A percentile compares a stretch with the other conserved stretches of the same genome.
phyloP scores from a whole-genome alignment of 345 rosid species.

The Aquilaria yunnanensis region DNA sequence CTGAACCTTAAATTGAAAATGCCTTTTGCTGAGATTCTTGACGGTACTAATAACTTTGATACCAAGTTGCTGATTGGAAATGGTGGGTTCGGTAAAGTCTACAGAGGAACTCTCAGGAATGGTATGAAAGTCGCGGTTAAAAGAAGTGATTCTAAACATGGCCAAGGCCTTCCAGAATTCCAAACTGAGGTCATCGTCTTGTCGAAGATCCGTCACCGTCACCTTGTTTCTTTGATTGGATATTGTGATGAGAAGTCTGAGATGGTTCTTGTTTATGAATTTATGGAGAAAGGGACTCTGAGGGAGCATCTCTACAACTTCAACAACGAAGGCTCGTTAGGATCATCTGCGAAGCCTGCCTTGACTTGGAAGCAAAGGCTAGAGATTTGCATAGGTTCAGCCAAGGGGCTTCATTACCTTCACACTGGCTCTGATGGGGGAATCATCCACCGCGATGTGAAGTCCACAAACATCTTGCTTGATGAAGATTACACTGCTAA shows the following conservation, averaged over 20 bases:
- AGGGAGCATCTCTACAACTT: constrained; percentile 35
- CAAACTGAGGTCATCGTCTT: constrained; percentile 46
- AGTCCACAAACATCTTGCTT: constrained; percentile 46
- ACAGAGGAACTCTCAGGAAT: constrained; percentile 25
- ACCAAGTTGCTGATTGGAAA: constrained; percentile 23
- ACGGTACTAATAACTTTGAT: constrained; percentile 33
- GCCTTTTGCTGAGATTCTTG: constrained; percentile 24
- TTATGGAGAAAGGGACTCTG: constrained; percentile 48
- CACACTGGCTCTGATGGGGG: constrained; percentile 27
- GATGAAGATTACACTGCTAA: constrained; percentile 32
- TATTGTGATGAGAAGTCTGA: constrained; percentile 49
- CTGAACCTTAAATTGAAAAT: constrained; percentile 30
- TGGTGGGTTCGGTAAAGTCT: constrained; percentile 41
- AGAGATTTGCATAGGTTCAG: constrained; percentile 49
- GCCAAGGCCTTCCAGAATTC: constrained; percentile 43
- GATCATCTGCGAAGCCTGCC: constrained; percentile 20
- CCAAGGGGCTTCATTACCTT: constrained; percentile 41
- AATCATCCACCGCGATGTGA: constrained; percentile 46
- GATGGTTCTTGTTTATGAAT: constrained; percentile 59
- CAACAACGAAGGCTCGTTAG: background rate
- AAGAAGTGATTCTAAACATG: constrained; percentile 28
- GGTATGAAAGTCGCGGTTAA: constrained; percentile 41
- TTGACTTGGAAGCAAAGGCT: constrained; percentile 44
- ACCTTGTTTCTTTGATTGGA: constrained; percentile 66
- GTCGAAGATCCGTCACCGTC: constrained; percentile 56